Base-by-base conservation (phyloP, 257 asterid species). In the Mitragyna speciosa region DNA sequence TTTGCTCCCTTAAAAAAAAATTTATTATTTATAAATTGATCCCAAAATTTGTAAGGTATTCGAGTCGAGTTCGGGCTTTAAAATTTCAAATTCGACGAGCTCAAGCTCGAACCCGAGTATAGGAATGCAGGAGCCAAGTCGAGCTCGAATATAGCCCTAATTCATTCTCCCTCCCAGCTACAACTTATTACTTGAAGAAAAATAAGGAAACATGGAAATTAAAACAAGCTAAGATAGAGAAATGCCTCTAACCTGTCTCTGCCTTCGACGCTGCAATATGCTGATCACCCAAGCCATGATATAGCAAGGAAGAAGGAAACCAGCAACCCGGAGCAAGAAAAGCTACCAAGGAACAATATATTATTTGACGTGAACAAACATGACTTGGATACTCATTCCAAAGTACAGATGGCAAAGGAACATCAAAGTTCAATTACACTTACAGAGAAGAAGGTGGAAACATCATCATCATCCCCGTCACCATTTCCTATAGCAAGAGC, bases 231-330 rank as follows among this genome's bases (percentile, higher is more conserved):
- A 41, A 26, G 24, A 22, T 6, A 56, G 54, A 39, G 31, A 76
- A 43, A 49, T 70, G 45, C 31, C 22, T 36, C 81, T 64, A 75
- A 88, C 91, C 88, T 88, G 88, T 84, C 91, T 86, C 77, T 88
- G 89, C 65, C 91, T 85, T 12, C 91, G 86, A 54, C 82, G 88
- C 82, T 86, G 91, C 79, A 88, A 66, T 39, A 88, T 74, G 73
- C 91, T 84, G 80, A 88, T 76, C 17, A 86, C 89, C 91, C 91
- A 88, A 74, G 89, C 89, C 85, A 88, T 83, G 51, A 86, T 81
- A 68, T 86, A 88, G 79, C 87, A 86, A 5, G 91, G 91, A 70
- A 88, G 85, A 65, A 88, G 87, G 68, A 88, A 84, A 80, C 88
- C 84, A 65, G 84, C 87, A 76, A 83, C 91, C 30, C 88, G 88